Percentiles rank a stretch among this genome's conserved stretches.
These are phyloP conservation scores for Lodderomyces margitis DNA, from an alignment of 1,139 yeast species.

Conservation along the genomic window DNA sequence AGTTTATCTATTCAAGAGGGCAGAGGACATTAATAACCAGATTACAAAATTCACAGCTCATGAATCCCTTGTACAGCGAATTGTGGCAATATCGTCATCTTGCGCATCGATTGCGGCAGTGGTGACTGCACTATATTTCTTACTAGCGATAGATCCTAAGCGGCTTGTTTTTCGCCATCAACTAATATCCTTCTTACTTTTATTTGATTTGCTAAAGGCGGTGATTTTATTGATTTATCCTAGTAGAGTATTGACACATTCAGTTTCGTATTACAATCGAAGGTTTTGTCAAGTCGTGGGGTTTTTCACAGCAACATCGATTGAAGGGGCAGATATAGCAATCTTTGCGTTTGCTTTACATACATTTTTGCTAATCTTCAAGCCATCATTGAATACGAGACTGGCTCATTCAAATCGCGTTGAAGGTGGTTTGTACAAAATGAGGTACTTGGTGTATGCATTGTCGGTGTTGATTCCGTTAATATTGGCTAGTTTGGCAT, in stretches of 20 bases:
- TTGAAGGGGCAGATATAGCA: slow-evolving; percentile 87
- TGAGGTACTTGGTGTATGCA: slow-evolving; percentile 58
- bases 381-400: slow-evolving; percentile 49
- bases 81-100: slow-evolving; percentile 57
- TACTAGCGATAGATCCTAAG: slow-evolving; percentile 60
- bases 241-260: slow-evolving; percentile 50
- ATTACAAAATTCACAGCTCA: slow-evolving; percentile 24
- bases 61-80: slow-evolving; percentile 37
- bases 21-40: slow-evolving; percentile 18
- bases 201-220: slow-evolving; percentile 77
- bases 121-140: slow-evolving; percentile 50
- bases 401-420: slow-evolving; percentile 39
- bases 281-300: slow-evolving; percentile 74
- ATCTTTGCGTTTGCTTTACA: slow-evolving; percentile 82
- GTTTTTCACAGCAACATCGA: slow-evolving; percentile 77
- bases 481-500: slow-evolving; percentile 71
- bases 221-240: slow-evolving; percentile 71
- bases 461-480: slow-evolving; percentile 62
- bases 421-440: slow-evolving; percentile 76
- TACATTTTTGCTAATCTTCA: slow-evolving; percentile 71
- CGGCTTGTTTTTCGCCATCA: slow-evolving; percentile 68
- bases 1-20: slow-evolving; percentile 7
- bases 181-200: slow-evolving; percentile 62
- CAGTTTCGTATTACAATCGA: slow-evolving; percentile 50
- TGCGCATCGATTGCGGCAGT: slow-evolving; percentile 58